Conservation (phyloP, 192 early-diverging fungal species). For the Dispira parvispora region DNA sequence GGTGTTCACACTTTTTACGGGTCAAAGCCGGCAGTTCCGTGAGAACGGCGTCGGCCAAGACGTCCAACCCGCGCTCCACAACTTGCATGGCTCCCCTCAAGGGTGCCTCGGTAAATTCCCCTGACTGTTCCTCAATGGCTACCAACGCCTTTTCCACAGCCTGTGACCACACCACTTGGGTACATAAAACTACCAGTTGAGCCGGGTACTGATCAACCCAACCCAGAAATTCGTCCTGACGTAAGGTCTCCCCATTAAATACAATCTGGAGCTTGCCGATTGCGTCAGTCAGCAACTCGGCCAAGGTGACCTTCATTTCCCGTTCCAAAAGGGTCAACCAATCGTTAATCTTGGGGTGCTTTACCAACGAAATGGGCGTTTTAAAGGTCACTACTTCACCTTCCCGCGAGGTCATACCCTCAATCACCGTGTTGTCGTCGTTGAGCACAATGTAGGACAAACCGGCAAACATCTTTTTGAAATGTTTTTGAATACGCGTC, state of each 20-base stretch:
- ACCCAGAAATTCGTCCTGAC: slow-evolving; percentile 35
- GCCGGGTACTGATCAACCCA: slow-evolving; percentile 88
- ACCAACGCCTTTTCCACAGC: slow-evolving; percentile 63
- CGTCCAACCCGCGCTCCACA: slow-evolving; percentile 54
- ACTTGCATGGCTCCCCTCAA: slow-evolving; percentile 37
- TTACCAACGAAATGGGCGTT: slow-evolving; percentile 55
- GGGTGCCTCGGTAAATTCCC: slow-evolving; percentile 17
- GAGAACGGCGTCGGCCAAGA: slow-evolving; percentile 88
- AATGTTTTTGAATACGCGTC: slow-evolving; percentile 89
- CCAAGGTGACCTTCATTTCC: slow-evolving; percentile 84
- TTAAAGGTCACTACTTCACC: slow-evolving; percentile 79
- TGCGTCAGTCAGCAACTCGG: slow-evolving; percentile 52
- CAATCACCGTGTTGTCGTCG: slow-evolving; percentile 58
- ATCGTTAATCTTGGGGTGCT: slow-evolving; percentile 88
- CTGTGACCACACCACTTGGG: slow-evolving; percentile 82
- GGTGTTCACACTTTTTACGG: slow-evolving; percentile 91
- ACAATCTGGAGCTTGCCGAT: slow-evolving; percentile 46
- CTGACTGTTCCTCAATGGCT: slow-evolving; percentile 20
- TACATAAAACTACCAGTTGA: slow-evolving; percentile 82
- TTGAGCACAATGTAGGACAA: slow-evolving; percentile 65
- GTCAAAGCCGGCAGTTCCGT: slow-evolving; percentile 62
- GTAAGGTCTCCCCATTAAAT: slow-evolving; percentile 31
- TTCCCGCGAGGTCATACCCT: slow-evolving; percentile 81
- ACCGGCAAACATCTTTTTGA: slow-evolving; percentile 99
- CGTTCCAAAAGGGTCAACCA: slow-evolving; percentile 89